A percentile compares a stretch with the other conserved stretches of the same genome.
Evolutionary conservation across 225 moss, liverwort and hornwort genomes (phyloP).

Genomic region (Takakia lepidozioides): DNA sequence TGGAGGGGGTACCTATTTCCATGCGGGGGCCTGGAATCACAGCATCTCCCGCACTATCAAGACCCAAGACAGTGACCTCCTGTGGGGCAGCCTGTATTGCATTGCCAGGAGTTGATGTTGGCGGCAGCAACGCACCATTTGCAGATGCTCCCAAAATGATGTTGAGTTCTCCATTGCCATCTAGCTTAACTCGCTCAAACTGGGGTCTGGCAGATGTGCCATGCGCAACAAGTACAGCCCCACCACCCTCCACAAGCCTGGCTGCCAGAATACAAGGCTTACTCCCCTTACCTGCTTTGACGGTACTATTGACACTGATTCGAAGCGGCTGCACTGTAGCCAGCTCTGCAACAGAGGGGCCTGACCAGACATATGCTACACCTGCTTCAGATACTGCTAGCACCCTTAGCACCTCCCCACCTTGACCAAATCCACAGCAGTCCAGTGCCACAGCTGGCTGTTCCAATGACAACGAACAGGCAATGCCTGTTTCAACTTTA

Average conservation of each 20-base stretch:
- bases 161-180: conserved; percentile 33
- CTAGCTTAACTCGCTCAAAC: conserved; percentile 59
- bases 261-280: conserved; percentile 54
- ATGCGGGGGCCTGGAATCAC: conserved; percentile 50
- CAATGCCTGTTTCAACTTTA: conserved; percentile 36
- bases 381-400: conserved; percentile 72
- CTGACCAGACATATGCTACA: conserved; percentile 74
- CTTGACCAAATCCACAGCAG: conserved; percentile 39
- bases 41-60: conserved; percentile 83
- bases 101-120: conserved; percentile 13
- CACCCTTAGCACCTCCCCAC: conserved; percentile 32
- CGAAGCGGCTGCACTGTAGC: conserved; percentile 43
- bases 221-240: conserved; percentile 44
- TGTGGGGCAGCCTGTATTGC: conserved; percentile 2
- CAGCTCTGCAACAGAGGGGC: conserved; percentile 46
- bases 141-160: conserved; percentile 26
- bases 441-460: conserved; percentile 70
- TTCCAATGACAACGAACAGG: conserved; percentile 61
- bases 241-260: conserved; percentile 28
- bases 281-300: conserved; percentile 26
- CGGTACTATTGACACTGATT: conserved; percentile 27
- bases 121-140: conserved; percentile 60
- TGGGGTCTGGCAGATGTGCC: conserved; percentile 66
- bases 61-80: conserved; percentile 59
- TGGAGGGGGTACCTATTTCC: conserved; percentile 25